Evolutionary conservation across 805 yeast species (phyloP), one percentile per base, ranked within the genome.

Genomic region (Jamesozyma hellenica): DNA sequence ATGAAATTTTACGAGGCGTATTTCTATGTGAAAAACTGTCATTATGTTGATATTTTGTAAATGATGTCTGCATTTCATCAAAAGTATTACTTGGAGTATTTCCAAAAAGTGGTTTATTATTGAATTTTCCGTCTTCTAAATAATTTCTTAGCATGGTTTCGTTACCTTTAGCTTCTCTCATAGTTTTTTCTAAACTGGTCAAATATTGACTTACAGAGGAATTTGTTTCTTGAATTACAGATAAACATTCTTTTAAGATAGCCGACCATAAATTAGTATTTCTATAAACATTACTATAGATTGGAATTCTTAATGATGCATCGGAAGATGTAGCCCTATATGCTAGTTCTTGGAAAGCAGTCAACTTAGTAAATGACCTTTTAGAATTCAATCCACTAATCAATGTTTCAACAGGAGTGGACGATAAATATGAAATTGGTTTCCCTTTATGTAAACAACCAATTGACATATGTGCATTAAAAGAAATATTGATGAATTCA

Each of bases 301-400:
- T 71, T 3, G 75, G 65, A 23, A 56, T 47, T 54, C 88, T 68
- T 38, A 72, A 62, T 36, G 71, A 68, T 3, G 60, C 46, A 43
- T 71, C 70, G 1, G 65, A 53, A 3, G 75, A 60, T 1, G 77
- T 71, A 7, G 87, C 64, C 35, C 82, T 64, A 49, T 72, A 78
- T 1, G 84, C 81, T 39, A 82, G 63, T 52, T 82, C 92, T 59
- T 82, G 90, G 60, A 75, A 81, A 2, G 90, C 87, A 1, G 86
- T 76, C 42, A 77, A 54, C 43, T 76, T 71, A 1, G 73, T 72
- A 40, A 74, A 65, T 10, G 64, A 66, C 37, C 66, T 67, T 25
- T 60, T 55, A 28, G 78, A 77, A 37, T 70, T 68, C 44, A 82
- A 65, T 0, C 90, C 90, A 3, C 78, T 67, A 11, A 82, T 55